Evolutionary conservation across 495 filamentous ascomycete species (phyloP).

Genomic region (Oidiodendron maius): DNA sequence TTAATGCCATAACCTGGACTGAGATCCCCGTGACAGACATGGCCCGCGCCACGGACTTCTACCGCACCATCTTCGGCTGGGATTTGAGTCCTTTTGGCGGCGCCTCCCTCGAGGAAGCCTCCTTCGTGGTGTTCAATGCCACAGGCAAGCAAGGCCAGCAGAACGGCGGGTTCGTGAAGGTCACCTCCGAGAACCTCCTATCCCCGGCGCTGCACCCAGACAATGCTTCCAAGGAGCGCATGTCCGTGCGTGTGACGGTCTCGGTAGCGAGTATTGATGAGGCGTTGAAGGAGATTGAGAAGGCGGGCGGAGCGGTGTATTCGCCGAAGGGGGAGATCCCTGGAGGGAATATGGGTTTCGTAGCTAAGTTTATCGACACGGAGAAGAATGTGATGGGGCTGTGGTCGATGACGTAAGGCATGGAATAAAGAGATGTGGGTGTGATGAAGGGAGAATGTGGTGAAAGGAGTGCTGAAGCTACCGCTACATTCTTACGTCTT

Average conservation of each 20-base stretch:
- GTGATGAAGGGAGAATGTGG: too few relatives aligned
- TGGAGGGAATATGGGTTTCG: slow-evolving; percentile 19
- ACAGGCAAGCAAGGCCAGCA: slow-evolving; percentile 11
- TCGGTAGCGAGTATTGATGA: slow-evolving; percentile 17
- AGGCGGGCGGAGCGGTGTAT: slow-evolving; percentile 16
- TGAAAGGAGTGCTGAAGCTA: too few relatives aligned
- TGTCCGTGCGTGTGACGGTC: slow-evolving; percentile 15
- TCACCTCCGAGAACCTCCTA: slow-evolving; percentile 8
- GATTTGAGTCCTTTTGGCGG: background rate
- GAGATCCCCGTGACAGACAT: slow-evolving; percentile 19
- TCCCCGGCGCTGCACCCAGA: slow-evolving; percentile 9
- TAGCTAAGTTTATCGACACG: slow-evolving; percentile 20
- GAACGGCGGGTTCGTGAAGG: slow-evolving; percentile 17
- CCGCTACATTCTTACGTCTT: too few relatives aligned
- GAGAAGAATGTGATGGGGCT: slow-evolving; percentile 25
- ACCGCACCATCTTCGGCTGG: slow-evolving; percentile 19
- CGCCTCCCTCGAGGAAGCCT: background rate
- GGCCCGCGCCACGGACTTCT: slow-evolving; percentile 18
- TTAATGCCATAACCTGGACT: slow-evolving; percentile 23
- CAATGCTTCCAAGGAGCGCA: background rate
- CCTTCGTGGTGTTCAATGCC: slow-evolving; percentile 16
- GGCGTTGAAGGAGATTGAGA: slow-evolving; percentile 11
- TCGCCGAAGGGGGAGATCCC: slow-evolving; percentile 16
- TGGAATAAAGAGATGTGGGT: too few relatives aligned
- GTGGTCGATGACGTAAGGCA: slow-evolving; percentile 20